Conservation (phyloP, 805 yeast genomes). For the Pichia scutulata region DNA sequence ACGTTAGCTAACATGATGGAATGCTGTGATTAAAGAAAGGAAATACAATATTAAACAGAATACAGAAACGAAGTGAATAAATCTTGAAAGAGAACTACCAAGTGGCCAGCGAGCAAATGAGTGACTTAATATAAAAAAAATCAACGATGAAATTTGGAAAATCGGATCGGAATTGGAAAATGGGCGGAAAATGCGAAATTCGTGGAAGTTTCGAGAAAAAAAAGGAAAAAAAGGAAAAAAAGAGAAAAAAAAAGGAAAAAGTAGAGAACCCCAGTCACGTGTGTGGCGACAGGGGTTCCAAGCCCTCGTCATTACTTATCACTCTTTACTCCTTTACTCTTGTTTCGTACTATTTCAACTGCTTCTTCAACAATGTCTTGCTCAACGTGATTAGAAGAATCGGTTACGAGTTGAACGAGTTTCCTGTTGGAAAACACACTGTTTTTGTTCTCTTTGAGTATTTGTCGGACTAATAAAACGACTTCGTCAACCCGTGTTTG, state of each 20-base stretch:
- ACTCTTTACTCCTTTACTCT: neutral
- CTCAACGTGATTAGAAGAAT: neutral
- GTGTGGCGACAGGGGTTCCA: neutral
- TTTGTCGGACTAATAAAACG: neutral
- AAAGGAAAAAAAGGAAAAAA: neutral
- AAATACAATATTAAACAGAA: neutral
- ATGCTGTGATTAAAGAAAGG: neutral
- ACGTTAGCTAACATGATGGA: constrained; percentile 26
- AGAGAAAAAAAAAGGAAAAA: neutral
- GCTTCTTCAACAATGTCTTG: neutral
- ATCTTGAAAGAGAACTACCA: neutral
- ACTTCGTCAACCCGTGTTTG: neutral
- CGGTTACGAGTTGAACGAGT: neutral
- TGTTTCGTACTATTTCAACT: neutral
- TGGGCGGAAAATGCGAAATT: neutral
- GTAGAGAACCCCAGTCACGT: neutral
- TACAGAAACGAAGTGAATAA: neutral
- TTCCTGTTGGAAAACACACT: neutral
- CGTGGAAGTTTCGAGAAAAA: neutral
- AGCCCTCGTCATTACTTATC: neutral
- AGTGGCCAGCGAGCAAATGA: neutral
- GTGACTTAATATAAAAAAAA: neutral
- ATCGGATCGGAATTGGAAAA: neutral
- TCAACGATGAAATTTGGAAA: neutral
- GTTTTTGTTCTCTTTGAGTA: neutral